Evolutionary conservation across 805 yeast genomes (phyloP).

Genomic region (Metschnikowia lochheadii): DNA sequence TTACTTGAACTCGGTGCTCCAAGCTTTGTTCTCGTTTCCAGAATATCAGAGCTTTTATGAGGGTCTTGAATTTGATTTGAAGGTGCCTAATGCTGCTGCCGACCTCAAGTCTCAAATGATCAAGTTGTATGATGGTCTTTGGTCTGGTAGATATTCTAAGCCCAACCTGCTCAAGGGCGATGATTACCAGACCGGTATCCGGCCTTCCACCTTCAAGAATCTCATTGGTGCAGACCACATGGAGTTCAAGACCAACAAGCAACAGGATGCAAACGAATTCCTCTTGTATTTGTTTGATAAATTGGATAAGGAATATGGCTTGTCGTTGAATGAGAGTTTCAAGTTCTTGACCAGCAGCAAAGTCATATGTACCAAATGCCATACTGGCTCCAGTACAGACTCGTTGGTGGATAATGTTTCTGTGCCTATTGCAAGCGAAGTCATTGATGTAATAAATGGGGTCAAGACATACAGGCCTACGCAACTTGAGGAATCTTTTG

Average conservation of each 20-base stretch:
- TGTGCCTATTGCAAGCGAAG: conserved; percentile 49
- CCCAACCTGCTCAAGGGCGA: conserved; percentile 45
- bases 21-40: conserved; percentile 53
- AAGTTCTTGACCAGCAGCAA: conserved; percentile 65
- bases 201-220: conserved; percentile 71
- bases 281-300: conserved; percentile 62
- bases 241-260: conserved; percentile 83
- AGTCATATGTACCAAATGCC: conserved; percentile 54
- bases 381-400: conserved; percentile 51
- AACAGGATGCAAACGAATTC: conserved; percentile 95
- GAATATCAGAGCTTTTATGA: conserved; percentile 39
- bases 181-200: conserved; percentile 69
- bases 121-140: conserved; percentile 76
- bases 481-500: conserved; percentile 47
- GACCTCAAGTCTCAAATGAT: conserved; percentile 72
- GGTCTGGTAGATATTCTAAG: conserved; percentile 66
- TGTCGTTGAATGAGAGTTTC: conserved; percentile 52
- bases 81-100: conserved; percentile 47
- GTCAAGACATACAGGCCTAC: conserved; percentile 47
- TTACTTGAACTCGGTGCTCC: conserved; percentile 78
- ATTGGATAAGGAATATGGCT: conserved; percentile 46
- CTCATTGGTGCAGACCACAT: conserved; percentile 72
- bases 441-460: conserved; percentile 38
- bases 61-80: conserved; percentile 25
- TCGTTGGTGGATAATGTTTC: conserved; percentile 64